Percentiles rank a stretch among this genome's conserved stretches.
Evolutionary conservation across 1,139 yeast genomes (phyloP).

Genomic region (Arxiozyma slooffiae): DNA sequence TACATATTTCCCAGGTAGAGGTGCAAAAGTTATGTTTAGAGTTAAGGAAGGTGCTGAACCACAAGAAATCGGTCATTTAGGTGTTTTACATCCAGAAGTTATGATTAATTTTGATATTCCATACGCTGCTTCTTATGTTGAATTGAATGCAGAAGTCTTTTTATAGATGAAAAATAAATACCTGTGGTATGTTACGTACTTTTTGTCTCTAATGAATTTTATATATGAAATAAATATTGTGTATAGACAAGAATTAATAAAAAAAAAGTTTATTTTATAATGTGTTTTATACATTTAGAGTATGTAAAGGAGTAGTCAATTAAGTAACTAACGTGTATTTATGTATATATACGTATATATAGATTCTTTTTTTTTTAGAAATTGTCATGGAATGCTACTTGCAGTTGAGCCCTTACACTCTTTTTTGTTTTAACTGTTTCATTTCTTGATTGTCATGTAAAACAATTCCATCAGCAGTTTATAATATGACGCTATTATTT

Average conservation of each 20-base stretch:
- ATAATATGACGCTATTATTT: conserved; percentile 20
- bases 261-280: neutral
- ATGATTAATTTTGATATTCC: conserved; percentile 81
- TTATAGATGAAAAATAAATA: conserved; percentile 34
- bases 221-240: neutral
- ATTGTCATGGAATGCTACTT: conserved; percentile 26
- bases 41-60: conserved; percentile 47
- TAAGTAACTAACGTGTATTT: neutral
- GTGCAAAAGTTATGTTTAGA: conserved; percentile 77
- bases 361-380: conserved; percentile 3
- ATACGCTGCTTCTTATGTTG: conserved; percentile 84
- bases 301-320: neutral
- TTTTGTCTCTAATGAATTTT: conserved; percentile 1
- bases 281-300: neutral
- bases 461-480: conserved; percentile 26
- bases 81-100: conserved; percentile 95
- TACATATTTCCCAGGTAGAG: conserved; percentile 95
- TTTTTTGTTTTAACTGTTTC: too few relatives aligned
- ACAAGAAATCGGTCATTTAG: conserved; percentile 68
- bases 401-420: conserved; percentile 11
- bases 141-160: conserved; percentile 80
- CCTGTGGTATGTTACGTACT: neutral
- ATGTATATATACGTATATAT: neutral
- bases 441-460: conserved; percentile 24
- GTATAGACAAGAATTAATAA: neutral